Percentiles rank a stretch among this genome's conserved stretches.
Evolutionary conservation across 1,284 basidiomycete genomes (phyloP).

Genomic region (Cutaneotrichosporon cutaneum): DNA sequence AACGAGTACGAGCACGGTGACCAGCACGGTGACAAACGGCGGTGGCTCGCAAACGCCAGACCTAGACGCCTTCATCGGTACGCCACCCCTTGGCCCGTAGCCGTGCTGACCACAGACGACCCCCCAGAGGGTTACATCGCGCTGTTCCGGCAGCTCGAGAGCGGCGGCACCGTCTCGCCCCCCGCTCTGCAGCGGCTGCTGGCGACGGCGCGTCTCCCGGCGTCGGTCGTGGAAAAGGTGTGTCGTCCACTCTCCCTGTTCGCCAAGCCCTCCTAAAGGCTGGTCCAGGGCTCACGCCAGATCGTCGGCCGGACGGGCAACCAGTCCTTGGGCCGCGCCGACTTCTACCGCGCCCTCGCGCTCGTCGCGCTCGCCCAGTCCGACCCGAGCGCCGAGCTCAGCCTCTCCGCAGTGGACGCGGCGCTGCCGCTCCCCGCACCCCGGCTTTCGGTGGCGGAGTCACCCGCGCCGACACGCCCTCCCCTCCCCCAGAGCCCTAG

Average conservation of each 20-base stretch:
- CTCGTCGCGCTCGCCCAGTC: constrained; percentile 74
- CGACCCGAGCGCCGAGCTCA: constrained; percentile 41
- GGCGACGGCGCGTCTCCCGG: constrained; percentile 70
- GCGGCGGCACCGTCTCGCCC: constrained; percentile 72
- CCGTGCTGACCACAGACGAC: constrained; percentile 61
- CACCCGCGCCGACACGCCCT: constrained; percentile 10
- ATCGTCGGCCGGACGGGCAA: constrained; percentile 67
- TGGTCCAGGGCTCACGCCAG: constrained; percentile 51
- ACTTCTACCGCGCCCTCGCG: constrained; percentile 83
- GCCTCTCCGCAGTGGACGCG: constrained; percentile 76
- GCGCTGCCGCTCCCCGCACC: constrained; percentile 68
- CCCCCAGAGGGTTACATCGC: constrained; percentile 74
- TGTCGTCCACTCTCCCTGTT: constrained; percentile 27
- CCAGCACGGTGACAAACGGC: background rate
- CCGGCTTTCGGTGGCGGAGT: constrained; percentile 53
- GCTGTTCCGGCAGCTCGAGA: constrained; percentile 70
- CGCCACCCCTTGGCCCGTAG: background rate
- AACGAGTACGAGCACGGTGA: background rate
- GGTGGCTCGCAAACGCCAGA: constrained; percentile 3
- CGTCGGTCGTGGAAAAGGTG: constrained; percentile 76
- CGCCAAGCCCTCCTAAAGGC: background rate
- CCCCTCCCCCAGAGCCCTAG: constrained; percentile 1
- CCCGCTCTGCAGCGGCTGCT: constrained; percentile 75
- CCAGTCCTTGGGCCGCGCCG: constrained; percentile 45
- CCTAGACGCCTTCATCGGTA: constrained; percentile 38